Evolutionary conservation across 345 rosid species (phyloP).

Genomic region (Aethionema arabicum): DNA sequence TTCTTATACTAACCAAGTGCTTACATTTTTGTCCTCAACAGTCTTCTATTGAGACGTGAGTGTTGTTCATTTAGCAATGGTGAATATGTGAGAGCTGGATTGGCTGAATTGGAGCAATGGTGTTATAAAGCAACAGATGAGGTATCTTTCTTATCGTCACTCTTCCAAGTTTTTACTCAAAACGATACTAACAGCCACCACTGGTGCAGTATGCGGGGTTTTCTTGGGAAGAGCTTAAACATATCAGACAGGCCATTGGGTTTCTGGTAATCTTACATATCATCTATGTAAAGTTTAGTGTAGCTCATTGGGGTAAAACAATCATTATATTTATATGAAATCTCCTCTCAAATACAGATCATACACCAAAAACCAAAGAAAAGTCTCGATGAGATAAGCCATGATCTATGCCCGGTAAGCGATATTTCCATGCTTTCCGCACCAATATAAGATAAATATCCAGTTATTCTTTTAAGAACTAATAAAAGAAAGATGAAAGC

Average conservation of each 20-base stretch:
- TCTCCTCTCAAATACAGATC: slow-evolving; percentile 50
- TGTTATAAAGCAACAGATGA: slow-evolving; percentile 92
- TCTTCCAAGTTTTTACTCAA: slow-evolving; percentile 1
- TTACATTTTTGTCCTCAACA: slow-evolving; percentile 27
- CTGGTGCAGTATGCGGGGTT: slow-evolving; percentile 81
- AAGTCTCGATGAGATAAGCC: slow-evolving; percentile 85
- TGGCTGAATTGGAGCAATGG: slow-evolving; percentile 95
- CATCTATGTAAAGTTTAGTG: background rate
- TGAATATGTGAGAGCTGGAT: slow-evolving; percentile 87
- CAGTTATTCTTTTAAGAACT: background rate
- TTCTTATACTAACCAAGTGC: slow-evolving; percentile 8
- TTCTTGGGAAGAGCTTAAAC: slow-evolving; percentile 94
- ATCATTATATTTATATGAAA: background rate
- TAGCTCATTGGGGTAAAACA: background rate
- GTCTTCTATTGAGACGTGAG: slow-evolving; percentile 83
- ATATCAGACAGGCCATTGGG: slow-evolving; percentile 92
- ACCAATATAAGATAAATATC: background rate
- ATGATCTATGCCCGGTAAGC: slow-evolving; percentile 89
- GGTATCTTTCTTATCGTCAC: slow-evolving; percentile 42
- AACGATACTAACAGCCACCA: slow-evolving; percentile 7
- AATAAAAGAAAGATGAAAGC: background rate
- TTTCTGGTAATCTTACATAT: slow-evolving; percentile 62
- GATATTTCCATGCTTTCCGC: background rate
- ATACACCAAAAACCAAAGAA: slow-evolving; percentile 96
- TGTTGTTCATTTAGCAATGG: slow-evolving; percentile 98